Percentiles rank a stretch among this genome's conserved stretches.
Conservation (phyloP, 2,329 filamentous ascomycete genomes). For the Talaromyces piceae region DNA sequence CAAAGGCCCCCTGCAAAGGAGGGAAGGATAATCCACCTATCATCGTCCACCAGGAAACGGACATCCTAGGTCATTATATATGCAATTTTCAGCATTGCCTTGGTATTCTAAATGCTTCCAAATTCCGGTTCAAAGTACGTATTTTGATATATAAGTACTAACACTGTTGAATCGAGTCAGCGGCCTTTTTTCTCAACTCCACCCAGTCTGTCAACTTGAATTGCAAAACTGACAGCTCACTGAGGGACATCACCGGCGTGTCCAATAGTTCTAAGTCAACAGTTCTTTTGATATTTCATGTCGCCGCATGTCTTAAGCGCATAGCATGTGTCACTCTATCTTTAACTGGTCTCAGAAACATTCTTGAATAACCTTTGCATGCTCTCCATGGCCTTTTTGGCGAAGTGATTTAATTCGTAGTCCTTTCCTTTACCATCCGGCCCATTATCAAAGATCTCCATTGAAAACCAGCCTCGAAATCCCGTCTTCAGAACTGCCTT, state of each 20-base stretch:
- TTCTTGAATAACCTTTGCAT: constrained; percentile 40
- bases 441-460: constrained; percentile 63
- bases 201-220: too few relatives aligned
- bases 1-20: background rate
- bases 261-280: too few relatives aligned
- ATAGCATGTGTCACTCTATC: too few relatives aligned
- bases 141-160: too few relatives aligned
- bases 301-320: too few relatives aligned
- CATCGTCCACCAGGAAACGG: background rate
- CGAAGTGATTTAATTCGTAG: constrained; percentile 44
- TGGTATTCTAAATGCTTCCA: background rate
- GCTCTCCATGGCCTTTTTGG: constrained; percentile 45
- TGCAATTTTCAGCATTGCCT: background rate
- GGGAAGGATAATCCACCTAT: background rate
- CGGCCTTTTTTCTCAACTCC: too few relatives aligned
- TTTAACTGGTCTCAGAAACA: constrained; percentile 6
- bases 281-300: too few relatives aligned
- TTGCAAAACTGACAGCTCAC: too few relatives aligned
- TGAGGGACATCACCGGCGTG: too few relatives aligned
- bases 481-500: constrained; percentile 61
- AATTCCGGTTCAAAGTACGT: too few relatives aligned
- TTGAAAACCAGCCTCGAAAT: constrained; percentile 58
- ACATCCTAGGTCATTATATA: constrained; percentile 2
- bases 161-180: too few relatives aligned
- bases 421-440: constrained; percentile 47